phyloP scores from a whole-genome alignment of 441 rosid genomes.

The Croton setiger region DNA sequence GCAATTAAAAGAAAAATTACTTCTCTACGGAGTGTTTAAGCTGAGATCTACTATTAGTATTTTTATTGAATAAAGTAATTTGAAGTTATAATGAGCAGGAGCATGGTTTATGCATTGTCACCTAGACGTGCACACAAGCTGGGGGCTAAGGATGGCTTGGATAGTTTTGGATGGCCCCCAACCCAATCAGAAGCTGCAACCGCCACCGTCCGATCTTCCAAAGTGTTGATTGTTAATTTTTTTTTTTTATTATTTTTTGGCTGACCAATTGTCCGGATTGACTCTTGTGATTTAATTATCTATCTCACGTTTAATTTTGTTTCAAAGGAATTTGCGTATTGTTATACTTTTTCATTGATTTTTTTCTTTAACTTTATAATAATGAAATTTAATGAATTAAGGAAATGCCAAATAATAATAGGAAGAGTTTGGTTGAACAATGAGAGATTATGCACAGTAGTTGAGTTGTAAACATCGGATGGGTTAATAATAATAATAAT shows the following conservation, averaged over 20 bases:
- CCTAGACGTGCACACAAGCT: constrained; percentile 49
- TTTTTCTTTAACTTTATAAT: constrained; percentile 13
- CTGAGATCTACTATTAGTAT: too few species aligned
- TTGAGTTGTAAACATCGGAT: constrained; percentile 16
- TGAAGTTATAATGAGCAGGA: constrained; percentile 25
- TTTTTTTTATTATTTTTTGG: background rate
- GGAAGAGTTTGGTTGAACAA: constrained; percentile 10
- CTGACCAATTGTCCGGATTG: constrained; percentile 14
- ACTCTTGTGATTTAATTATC: background rate
- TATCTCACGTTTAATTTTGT: background rate
- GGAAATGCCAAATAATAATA: background rate
- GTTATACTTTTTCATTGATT: background rate
- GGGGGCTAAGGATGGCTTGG: constrained; percentile 58
- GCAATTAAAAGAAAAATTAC: too few species aligned
- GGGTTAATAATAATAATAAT: too few species aligned
- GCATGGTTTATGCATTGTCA: constrained; percentile 55
- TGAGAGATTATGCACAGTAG: background rate
- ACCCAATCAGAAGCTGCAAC: constrained; percentile 41
- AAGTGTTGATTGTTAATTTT: constrained; percentile 31
- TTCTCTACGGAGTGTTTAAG: too few species aligned
- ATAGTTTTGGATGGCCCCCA: constrained; percentile 39
- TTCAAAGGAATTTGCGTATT: background rate
- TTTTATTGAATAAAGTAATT: background rate
- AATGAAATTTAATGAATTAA: background rate
- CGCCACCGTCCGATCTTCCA: constrained; percentile 55